Evolutionary conservation across 163 green algal species (phyloP), one percentile per base, ranked within the genome.

Genomic region (Picocystis sp.): DNA sequence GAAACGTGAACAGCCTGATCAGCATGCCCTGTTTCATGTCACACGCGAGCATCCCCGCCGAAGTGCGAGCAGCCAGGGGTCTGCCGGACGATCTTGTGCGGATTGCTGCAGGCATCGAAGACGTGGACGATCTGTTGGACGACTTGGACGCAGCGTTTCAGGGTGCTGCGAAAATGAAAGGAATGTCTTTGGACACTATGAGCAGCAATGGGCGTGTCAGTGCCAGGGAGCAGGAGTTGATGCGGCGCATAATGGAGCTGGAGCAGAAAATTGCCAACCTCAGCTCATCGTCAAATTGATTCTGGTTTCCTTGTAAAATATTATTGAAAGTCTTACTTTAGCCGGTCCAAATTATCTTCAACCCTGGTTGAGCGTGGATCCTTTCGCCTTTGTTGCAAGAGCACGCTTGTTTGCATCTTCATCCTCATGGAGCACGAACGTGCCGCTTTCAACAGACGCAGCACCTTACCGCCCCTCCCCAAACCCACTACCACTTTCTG

Each of bases 21-120:
- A 87, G 69, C 63, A 78, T 99, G 69, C 91, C 91, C 29, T 98
- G 90, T 78, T 99, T 92, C 79, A 98, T 97, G 85, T 92, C 69
- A 45, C 83, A 95, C 62, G 86, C 87, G 19, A 92, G 78, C 67
- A 94, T 94, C 57, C 86, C 87, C 1, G 80, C 80, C 3, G 76
- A 86, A 8, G 72, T 88, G n/a, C 68, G 91, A 3, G 81, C 84
- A 15, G 79, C 69, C 5, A 63, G 91, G 2, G 90, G 90, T 3
- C 78, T 99, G 33, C 79, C 85, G 0, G 81, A 97, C 57, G 89
- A 98, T 64, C 74, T 99, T 9, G 79, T 98, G 10, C 67, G 89
- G 45, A 93, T 98, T 54, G 90, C 79, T 23, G 71, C 69, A 23
- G 65, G 65, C 51, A 42, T 97, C 46, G 90, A 97, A 62, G 75